Base-by-base conservation (phyloP, 2,329 filamentous ascomycete species). In the Thelonectria olida region DNA sequence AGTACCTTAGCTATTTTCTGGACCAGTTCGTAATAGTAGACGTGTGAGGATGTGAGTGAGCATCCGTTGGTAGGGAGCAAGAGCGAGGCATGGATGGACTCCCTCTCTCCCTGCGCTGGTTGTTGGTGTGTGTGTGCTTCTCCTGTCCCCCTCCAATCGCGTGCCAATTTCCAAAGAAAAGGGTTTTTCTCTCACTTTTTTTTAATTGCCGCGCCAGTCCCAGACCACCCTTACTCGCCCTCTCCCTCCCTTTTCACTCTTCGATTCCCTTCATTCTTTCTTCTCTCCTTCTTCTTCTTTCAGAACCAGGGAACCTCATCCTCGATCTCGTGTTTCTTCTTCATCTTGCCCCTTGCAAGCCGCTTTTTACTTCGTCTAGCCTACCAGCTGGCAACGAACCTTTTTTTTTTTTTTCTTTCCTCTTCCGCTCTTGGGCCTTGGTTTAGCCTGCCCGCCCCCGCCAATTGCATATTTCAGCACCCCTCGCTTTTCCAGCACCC, bases 381-480 rank as follows among this genome's bases (percentile, higher is more conserved):
- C 62, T 47, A 15, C 38, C 52, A 60, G 54, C 54, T 55, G 56
- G 45, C 55, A 54, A 58, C 25, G n/a, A 56, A 52, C 52, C 62
- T 66, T 67, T 77, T 68, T 81, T 81, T 69, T 54, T 68, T 65
- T 62, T 58, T 56, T 81, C 69, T 54, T 68, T 65, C 61, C 56
- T 56, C 51, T 65, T 47, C 53, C 51, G 36, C 61, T 65, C 63
- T 61, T 62, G 58, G 68, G 70, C 47, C 51, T 70, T 63, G 65
- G 64, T 70, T n/a, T 62, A 61, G 58, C 64, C 62, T 54, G 55
- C 56, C 73, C 72, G 55, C 56, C 73, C 72, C 74, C 72, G 72
- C 66, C 72, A 74, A 75, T 77, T 76, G 74, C 76, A 76, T 78
- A 77, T 69, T 50, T 61, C 67, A 58, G 58, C 65, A 56, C 64